Evolutionary conservation across 169 alveolate species (phyloP).

Genomic region (Cardiosporidium cionae): DNA sequence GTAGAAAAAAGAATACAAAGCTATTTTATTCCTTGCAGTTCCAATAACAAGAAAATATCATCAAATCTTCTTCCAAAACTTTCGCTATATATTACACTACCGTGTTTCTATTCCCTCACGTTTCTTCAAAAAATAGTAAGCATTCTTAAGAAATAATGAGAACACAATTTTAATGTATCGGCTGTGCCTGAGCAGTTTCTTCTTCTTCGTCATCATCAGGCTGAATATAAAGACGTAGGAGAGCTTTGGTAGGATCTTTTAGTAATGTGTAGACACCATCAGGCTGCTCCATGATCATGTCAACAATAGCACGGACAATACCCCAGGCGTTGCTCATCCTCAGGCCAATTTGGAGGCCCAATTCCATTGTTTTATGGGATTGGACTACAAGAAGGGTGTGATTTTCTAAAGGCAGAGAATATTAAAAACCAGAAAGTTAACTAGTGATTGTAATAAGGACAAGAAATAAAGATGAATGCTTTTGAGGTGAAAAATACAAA

Average conservation of each 20-base stretch:
- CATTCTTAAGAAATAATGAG: no score
- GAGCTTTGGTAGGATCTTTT: conserved; percentile 77
- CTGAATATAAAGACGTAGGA: conserved; percentile 65
- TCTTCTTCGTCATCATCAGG: conserved; percentile 63
- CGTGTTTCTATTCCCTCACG: no score
- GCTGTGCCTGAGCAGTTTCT: no score
- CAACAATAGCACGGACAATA: conserved; percentile 61
- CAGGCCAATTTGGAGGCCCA: conserved; percentile 77
- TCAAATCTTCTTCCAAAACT: no score
- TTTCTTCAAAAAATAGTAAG: no score
- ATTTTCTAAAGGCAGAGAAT: conserved; percentile 22
- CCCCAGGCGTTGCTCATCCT: conserved; percentile 82
- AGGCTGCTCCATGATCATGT: conserved; percentile 57
- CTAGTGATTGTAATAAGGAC: background rate
- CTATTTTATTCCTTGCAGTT: no score
- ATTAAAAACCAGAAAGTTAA: background rate
- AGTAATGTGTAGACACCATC: conserved; percentile 75
- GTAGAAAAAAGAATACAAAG: no score
- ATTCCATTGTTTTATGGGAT: conserved; percentile 72
- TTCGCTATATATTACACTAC: no score
- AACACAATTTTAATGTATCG: no score
- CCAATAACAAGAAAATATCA: no score
- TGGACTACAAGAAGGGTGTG: conserved; percentile 67
- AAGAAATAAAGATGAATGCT: background rate
- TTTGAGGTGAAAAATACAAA: no score